Base-by-base conservation (phyloP, 108 stramenopile genomes). In the Aurantiochytrium sp. region DNA sequence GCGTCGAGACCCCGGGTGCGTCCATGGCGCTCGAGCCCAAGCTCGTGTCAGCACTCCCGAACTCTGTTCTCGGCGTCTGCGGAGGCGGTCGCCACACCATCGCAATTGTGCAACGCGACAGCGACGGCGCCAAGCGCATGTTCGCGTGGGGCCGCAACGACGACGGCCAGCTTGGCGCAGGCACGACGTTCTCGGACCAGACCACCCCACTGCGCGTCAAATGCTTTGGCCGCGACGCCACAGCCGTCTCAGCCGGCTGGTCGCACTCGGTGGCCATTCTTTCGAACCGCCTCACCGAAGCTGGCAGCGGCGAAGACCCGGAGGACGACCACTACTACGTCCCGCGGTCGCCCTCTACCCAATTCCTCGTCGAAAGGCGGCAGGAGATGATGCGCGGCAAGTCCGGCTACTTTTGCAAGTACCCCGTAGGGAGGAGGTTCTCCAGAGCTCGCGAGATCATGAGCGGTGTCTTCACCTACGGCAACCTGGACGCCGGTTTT, bases 401-500 rank as follows among this genome's bases (percentile, higher is more conserved):
- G 19, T 22, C 36, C 32, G 17, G 73, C 27, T 81, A 10, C 24
- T 41, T 41, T 42, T 2, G 15, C 10, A 6, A 27, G 6, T 17
- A 10, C 22, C 59, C 59, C 8, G 8, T 34, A 12, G 59, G 59
- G 1, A 12, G 22, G 12, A 30, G 19, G 59, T 27, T 65, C 22
- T 15, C 73, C 0, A 6, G 39, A 1, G 6, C 32, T 48, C 39
- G 45, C n/a, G 73, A 41, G n/a, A 37, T 22, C 39, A 6, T 81
- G 6, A 24, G 42, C 17, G n/a, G 27, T 12, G 45, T 48, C 2
- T 3, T 81, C 27, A 81, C 73, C 21, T 41, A 41, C 2, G 73
- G 73, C n/a, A 81, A 81, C 73, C 39, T 81, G 12, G 73, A 81
- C 45, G 73, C 73, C 12, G 73, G 73, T 48, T 81, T 81, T 48